Evolutionary conservation across 345 rosid genomes (phyloP), one percentile per base, ranked within the genome.

Genomic region (Heritiera littoralis): DNA sequence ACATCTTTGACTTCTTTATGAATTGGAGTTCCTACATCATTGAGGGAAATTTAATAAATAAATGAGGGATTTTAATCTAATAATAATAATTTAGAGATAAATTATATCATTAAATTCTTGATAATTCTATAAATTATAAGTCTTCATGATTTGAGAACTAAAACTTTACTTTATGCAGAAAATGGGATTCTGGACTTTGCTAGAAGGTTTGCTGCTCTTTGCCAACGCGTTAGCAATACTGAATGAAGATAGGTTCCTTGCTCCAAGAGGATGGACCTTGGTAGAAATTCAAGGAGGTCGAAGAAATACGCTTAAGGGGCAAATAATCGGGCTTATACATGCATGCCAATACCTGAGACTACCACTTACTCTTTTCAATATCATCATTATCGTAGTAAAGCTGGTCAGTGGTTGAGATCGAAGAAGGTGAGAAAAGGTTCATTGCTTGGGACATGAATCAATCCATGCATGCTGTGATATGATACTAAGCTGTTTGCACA

Each of bases 311-410:
- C 64, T 85, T 9, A 84, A 86, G 69, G 83, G 86, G 46, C 89
- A 85, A 75, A 63, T 85, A 28, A 79, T 88, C 45, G 89, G 91
- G 4, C 85, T 88, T 74, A 81, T 88, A 30, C 85, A 85, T 66
- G 89, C 91, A 35, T 83, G 86, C 72, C 91, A 88, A 52, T 86
- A 80, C 77, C 83, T 86, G 88, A 82, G 89, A 77, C 58, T 88
- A 5, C 91, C 89, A 2, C 91, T 89, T 68, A 76, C 82, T 15
- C 77, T 85, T 41, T 72, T 89, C 3, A 86, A 86, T 74, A 81
- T 81, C 83, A 46, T 88, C 73, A n/a, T 64, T 20, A 85, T 88
- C 46, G n/a, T 76, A 2, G 84, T 85, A 48, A 88, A 86, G 87
- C 72, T 89, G 35, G 41, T 86, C 67, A 59, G 81, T 9, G 85